Conservation (phyloP, 1,139 yeast genomes). For the Debaryomyces subglobosus region DNA sequence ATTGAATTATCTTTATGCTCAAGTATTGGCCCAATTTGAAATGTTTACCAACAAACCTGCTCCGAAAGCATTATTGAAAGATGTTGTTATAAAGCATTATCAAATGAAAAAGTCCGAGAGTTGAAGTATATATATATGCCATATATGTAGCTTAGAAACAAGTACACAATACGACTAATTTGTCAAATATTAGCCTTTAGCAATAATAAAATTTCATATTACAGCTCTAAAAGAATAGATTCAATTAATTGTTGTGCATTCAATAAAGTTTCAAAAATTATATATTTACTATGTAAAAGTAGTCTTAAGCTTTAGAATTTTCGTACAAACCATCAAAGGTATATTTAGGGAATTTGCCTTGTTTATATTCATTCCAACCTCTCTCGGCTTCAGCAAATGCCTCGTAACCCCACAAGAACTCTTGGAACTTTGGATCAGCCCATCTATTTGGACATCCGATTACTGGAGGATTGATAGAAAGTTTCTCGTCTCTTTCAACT, state of each 20-base stretch:
- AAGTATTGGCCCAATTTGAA: conserved; percentile 19
- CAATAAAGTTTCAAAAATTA: neutral
- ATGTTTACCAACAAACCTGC: conserved; percentile 19
- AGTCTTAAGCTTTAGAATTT: conserved; percentile 1
- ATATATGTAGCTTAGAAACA: no score
- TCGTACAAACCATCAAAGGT: conserved; percentile 15
- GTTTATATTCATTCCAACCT: conserved; percentile 13
- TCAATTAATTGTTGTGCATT: neutral
- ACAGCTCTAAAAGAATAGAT: neutral
- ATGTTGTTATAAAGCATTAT: conserved; percentile 5
- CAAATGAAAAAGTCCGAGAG: neutral
- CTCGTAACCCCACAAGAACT: conserved; percentile 28
- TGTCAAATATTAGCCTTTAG: neutral
- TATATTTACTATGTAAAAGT: neutral
- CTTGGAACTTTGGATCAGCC: conserved; percentile 30
- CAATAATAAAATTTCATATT: neutral
- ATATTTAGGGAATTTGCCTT: conserved; percentile 9
- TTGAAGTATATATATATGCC: neutral
- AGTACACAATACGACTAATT: neutral
- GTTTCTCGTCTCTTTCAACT: conserved; percentile 21
- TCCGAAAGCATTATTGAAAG: conserved; percentile 17
- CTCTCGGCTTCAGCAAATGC: conserved; percentile 26
- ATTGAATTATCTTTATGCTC: conserved; percentile 17
- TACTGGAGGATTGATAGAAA: conserved; percentile 16
- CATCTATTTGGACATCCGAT: conserved; percentile 29